Percentiles rank a stretch among this genome's conserved stretches.
phyloP scores from a whole-genome alignment of 1,284 basidiomycete genomes.

The Boletus mariae region DNA sequence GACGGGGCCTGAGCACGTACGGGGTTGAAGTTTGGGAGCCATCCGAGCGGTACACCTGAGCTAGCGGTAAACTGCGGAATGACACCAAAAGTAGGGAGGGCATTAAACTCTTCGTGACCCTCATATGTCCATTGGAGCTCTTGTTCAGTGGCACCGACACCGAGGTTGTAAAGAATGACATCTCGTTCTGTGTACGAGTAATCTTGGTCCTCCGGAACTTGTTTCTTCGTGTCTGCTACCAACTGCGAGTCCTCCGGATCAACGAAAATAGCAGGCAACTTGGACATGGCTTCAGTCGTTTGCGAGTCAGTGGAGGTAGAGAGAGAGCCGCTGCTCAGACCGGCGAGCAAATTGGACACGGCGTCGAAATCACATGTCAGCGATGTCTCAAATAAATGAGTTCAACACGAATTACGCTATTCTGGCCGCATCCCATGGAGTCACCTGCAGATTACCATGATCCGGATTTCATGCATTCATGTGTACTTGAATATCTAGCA shows the following conservation, averaged over 20 bases:
- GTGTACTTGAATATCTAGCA: no score
- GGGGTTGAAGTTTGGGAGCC: constrained; percentile 93
- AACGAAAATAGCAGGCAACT: constrained; percentile 49
- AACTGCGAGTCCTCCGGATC: constrained; percentile 85
- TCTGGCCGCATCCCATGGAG: no score
- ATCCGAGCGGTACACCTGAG: constrained; percentile 67
- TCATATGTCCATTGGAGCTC: constrained; percentile 94
- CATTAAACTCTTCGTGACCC: constrained; percentile 81
- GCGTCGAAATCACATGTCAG: neutral
- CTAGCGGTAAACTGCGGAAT: constrained; percentile 87
- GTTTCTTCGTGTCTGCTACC: constrained; percentile 81
- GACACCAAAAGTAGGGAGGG: constrained; percentile 93
- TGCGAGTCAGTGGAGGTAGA: neutral
- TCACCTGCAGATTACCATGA: no score
- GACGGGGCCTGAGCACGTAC: constrained; percentile 40
- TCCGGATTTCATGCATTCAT: no score
- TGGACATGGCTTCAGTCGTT: constrained; percentile 22
- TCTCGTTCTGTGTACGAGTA: constrained; percentile 87
- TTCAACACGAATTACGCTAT: no score
- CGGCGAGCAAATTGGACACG: neutral
- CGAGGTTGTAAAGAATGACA: constrained; percentile 93
- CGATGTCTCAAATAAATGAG: no score
- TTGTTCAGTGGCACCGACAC: constrained; percentile 91
- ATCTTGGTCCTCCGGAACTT: constrained; percentile 49
- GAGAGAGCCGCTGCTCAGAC: neutral